Evolutionary conservation across 352 stramenopile species (phyloP), one percentile per base, ranked within the genome.

Genomic region (Globisporangium irregulare): DNA sequence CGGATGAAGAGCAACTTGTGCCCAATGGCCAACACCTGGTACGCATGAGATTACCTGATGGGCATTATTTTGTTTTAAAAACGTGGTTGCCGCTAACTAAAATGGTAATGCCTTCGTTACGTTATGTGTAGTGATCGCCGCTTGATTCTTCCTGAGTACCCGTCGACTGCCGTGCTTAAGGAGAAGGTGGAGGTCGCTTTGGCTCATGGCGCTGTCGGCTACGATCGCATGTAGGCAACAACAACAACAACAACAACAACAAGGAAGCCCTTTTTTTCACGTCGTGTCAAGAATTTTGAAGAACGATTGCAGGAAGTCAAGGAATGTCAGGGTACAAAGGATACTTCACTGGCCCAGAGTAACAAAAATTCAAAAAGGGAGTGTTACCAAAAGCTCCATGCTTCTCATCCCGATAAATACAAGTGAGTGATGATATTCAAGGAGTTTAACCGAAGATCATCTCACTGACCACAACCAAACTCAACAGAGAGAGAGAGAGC

Each of bases 11-110:
- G 50, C 8, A 70, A 65, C 20, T 75, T 82, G n/a, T 91, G 80
- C 24, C 86, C 86, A 2, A 90, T 85, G 66, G 86, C 84, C 6
- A 90, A 92, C 54, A 94, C 82, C 10, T 94, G 84, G 86, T 94
- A 78, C 67, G 75, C 64, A 22, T 7, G 29, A 0, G 15, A 18
- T 48, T 29, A 29, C 25, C 9, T 59, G 15, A 54, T 56, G 50
- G 27, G 22, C 18, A 20, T 56, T 20, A 14, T 5, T 57, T 24
- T 59, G 10, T 15, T 8, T 14, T 29, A 4, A 5, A 38, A 4
- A 3, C n/a, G n/a, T 4, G 20, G 29, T 34, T 34, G 3, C 3
- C 29, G 29, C 25, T 59, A 10, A 38, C 24, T 14, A 51, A 18
- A 6, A 12, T 38, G 24, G 2, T 2, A 36, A 38, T 29, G 25